Evolutionary conservation across 2,329 filamentous ascomycete species (phyloP).

Genomic region (Plenodomus tracheiphilus): DNA sequence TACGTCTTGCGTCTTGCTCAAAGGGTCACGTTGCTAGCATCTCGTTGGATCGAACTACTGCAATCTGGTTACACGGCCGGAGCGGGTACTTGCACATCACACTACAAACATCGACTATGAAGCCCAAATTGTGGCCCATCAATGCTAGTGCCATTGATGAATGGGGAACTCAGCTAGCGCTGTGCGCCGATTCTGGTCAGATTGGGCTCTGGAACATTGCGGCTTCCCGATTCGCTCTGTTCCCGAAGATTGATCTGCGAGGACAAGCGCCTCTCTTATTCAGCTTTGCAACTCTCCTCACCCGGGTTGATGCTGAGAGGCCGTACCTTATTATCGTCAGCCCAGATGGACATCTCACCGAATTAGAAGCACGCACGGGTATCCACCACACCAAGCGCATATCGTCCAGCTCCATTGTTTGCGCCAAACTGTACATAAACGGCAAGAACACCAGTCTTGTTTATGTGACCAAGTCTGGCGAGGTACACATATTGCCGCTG

Average conservation of each 20-base stretch:
- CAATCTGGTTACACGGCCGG: conserved; percentile 58
- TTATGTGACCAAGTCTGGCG: conserved; percentile 38
- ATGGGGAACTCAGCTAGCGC: conserved; percentile 66
- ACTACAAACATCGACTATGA: conserved; percentile 38
- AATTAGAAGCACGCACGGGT: conserved; percentile 56
- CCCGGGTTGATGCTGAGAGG: conserved; percentile 31
- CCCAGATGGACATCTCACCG: conserved; percentile 65
- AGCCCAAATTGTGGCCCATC: conserved; percentile 50
- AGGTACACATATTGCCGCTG: conserved; percentile 39
- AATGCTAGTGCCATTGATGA: conserved; percentile 67
- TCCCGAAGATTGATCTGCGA: conserved; percentile 56
- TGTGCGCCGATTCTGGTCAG: conserved; percentile 62
- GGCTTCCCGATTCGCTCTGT: conserved; percentile 60
- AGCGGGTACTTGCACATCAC: conserved; percentile 33
- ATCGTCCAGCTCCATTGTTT: conserved; percentile 28
- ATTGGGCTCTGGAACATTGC: conserved; percentile 67
- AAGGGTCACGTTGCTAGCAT: conserved; percentile 70
- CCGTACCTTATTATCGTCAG: conserved; percentile 62
- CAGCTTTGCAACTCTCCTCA: conserved; percentile 44
- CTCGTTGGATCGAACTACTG: conserved; percentile 69
- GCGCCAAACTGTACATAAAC: conserved; percentile 31
- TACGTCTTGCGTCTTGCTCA: conserved; percentile 63
- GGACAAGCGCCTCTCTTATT: conserved; percentile 69
- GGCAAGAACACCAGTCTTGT: conserved; percentile 35
- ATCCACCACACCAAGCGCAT: conserved; percentile 36